Evolutionary conservation across 2,329 filamentous ascomycete genomes (phyloP).

Genomic region (Microdochium nivale): DNA sequence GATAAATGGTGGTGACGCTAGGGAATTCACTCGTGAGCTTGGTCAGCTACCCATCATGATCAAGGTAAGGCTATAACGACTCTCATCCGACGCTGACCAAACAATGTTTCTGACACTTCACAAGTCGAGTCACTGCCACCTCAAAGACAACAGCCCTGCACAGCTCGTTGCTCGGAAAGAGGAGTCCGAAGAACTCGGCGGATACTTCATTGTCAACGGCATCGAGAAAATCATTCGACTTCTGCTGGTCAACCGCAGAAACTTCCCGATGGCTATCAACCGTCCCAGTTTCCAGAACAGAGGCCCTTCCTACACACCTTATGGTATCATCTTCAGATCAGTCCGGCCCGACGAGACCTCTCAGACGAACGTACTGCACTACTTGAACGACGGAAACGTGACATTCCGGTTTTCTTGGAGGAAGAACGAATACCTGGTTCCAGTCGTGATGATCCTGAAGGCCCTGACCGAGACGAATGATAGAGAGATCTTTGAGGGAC

Average conservation of each 20-base stretch:
- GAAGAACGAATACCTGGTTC: conserved; percentile 94
- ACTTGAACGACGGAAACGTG: conserved; percentile 89
- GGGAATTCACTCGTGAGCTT: conserved; percentile 75
- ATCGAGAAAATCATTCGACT: conserved; percentile 95
- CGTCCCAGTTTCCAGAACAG: conserved; percentile 84
- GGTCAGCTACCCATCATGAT: conserved; percentile 91
- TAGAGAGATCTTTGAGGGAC: conserved; percentile 87
- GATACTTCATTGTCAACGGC: conserved; percentile 96
- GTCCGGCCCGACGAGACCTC: conserved; percentile 97
- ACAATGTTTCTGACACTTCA: conserved; percentile 12
- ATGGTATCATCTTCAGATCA: conserved; percentile 83
- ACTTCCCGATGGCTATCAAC: conserved; percentile 91
- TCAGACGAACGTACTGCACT: conserved; percentile 94
- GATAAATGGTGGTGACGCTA: conserved; percentile 79
- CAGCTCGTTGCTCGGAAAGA: conserved; percentile 81
- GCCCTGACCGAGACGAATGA: conserved; percentile 94
- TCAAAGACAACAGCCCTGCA: conserved; percentile 76
- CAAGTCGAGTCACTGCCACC: conserved; percentile 81
- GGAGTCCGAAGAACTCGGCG: conserved; percentile 91
- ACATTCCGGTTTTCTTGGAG: conserved; percentile 97
- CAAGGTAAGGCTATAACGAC: conserved; percentile 50
- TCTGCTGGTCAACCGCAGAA: conserved; percentile 80
- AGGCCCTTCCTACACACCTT: conserved; percentile 80
- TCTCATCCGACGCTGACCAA: conserved; percentile 5
- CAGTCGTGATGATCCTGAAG: conserved; percentile 94